Evolutionary conservation across 139 green algal species (phyloP).

Genomic region (Coelastrella sp.): DNA sequence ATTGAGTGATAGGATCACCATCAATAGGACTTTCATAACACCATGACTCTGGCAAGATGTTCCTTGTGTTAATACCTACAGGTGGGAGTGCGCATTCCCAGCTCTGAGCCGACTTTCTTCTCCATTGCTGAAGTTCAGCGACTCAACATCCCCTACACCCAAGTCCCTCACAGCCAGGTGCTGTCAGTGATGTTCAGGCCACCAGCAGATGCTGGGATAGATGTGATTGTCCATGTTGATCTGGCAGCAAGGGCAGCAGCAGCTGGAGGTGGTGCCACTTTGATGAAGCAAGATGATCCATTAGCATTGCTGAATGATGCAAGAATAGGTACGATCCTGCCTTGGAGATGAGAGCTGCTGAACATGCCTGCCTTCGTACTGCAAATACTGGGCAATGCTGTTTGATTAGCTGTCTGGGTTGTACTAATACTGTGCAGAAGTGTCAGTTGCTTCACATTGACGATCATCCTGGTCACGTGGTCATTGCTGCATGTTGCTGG

Average conservation of each 20-base stretch:
- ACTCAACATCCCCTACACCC: background rate
- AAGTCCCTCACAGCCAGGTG: background rate
- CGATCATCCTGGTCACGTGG: too few relatives aligned
- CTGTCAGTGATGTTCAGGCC: constrained; percentile 10
- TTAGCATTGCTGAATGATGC: constrained; percentile 5
- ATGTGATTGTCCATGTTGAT: background rate
- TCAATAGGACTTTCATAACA: too few relatives aligned
- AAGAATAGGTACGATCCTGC: background rate
- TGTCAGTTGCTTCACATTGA: too few relatives aligned
- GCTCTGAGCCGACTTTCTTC: background rate
- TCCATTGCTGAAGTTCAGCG: constrained; percentile 5
- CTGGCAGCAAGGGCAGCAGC: background rate
- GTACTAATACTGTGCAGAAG: too few relatives aligned
- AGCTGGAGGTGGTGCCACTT: background rate
- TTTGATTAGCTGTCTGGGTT: too few relatives aligned
- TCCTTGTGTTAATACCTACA: background rate
- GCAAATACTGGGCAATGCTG: too few relatives aligned
- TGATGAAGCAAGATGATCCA: background rate
- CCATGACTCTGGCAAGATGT: background rate
- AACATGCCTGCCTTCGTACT: too few relatives aligned
- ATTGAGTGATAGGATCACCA: too few relatives aligned
- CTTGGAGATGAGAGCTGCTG: too few relatives aligned
- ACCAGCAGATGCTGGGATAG: background rate
- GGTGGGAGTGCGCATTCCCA: constrained; percentile 6
- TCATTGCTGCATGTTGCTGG: too few relatives aligned